phyloP scores from a whole-genome alignment of 2,329 filamentous ascomycete genomes.

The Aspergillus novofumigatus region DNA sequence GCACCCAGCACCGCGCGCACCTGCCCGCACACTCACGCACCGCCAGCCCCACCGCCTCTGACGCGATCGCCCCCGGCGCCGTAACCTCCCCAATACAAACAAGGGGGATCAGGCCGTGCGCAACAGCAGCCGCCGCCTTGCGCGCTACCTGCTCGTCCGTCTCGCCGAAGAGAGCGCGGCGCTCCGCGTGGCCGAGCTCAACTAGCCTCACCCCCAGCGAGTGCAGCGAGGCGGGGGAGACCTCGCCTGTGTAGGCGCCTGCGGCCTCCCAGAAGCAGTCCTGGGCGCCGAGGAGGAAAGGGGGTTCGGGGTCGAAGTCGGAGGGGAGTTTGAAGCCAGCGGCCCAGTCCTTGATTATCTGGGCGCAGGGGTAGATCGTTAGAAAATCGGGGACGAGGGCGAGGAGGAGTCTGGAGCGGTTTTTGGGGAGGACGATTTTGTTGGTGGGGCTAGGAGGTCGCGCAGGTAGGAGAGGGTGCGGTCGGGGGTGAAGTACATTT shows the following conservation, averaged over 20 bases:
- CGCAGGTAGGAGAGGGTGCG: constrained; percentile 56
- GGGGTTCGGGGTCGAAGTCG: constrained; percentile 27
- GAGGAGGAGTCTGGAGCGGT: constrained; percentile 57
- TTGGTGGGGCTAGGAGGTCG: constrained; percentile 47
- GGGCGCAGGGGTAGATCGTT: constrained; percentile 51
- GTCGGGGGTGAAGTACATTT: constrained; percentile 36
- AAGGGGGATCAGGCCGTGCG: constrained; percentile 69
- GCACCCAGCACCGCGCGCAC: constrained; percentile 60
- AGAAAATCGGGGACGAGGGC: constrained; percentile 78
- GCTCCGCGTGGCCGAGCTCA: constrained; percentile 77
- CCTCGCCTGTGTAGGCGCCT: constrained; percentile 74
- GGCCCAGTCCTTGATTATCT: constrained; percentile 35
- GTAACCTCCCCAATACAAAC: constrained; percentile 75
- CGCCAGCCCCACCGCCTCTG: constrained; percentile 51
- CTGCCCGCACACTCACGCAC: constrained; percentile 64
- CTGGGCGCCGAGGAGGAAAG: constrained; percentile 68
- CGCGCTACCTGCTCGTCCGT: constrained; percentile 63
- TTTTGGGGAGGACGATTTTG: constrained; percentile 39
- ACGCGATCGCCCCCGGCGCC: constrained; percentile 43
- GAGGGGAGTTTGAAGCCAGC: constrained; percentile 4
- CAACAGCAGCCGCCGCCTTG: constrained; percentile 65
- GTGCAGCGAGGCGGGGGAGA: constrained; percentile 64
- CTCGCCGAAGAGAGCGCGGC: constrained; percentile 67
- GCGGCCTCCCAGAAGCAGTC: constrained; percentile 66
- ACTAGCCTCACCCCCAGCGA: constrained; percentile 68